These are phyloP conservation scores for Pestalotiopsis fici DNA, from an alignment of 2,329 filamentous ascomycete genomes.

Conservation along the genomic window DNA sequence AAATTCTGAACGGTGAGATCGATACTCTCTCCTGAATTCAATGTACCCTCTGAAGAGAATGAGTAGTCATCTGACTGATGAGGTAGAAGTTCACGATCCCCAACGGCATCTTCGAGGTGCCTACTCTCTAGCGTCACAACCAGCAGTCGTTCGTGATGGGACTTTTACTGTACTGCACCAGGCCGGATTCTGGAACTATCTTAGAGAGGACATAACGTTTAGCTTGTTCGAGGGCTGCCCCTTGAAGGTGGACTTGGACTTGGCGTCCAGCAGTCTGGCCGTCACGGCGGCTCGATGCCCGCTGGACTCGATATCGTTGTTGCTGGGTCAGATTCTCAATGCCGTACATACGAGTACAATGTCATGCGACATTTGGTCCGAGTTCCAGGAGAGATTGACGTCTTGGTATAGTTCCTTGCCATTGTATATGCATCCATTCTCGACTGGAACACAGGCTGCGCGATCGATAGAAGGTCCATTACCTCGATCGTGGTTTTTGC, in stretches of 20 bases:
- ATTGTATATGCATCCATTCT: slow-evolving; percentile 17
- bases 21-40: neutral
- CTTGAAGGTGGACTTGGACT: slow-evolving; percentile 39
- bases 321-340: slow-evolving; percentile 46
- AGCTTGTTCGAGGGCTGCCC: slow-evolving; percentile 43
- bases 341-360: slow-evolving; percentile 25
- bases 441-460: neutral
- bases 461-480: slow-evolving; percentile 20
- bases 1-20: slow-evolving; percentile 43
- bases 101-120: slow-evolving; percentile 48
- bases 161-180: slow-evolving; percentile 30
- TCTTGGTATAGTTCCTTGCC: slow-evolving; percentile 35
- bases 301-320: slow-evolving; percentile 41
- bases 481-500: slow-evolving; percentile 39
- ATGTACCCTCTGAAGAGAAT: neutral
- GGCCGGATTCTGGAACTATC: slow-evolving; percentile 52
- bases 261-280: slow-evolving; percentile 13
- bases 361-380: slow-evolving; percentile 17
- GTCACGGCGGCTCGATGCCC: slow-evolving; percentile 28
- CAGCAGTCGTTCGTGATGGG: neutral
- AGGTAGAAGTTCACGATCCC: slow-evolving; percentile 37
- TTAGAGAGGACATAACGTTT: slow-evolving; percentile 55
- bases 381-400: slow-evolving; percentile 20
- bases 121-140: slow-evolving; percentile 39
- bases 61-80: neutral